phyloP scores from a whole-genome alignment of 345 rosid species.

The Salix exigua region DNA sequence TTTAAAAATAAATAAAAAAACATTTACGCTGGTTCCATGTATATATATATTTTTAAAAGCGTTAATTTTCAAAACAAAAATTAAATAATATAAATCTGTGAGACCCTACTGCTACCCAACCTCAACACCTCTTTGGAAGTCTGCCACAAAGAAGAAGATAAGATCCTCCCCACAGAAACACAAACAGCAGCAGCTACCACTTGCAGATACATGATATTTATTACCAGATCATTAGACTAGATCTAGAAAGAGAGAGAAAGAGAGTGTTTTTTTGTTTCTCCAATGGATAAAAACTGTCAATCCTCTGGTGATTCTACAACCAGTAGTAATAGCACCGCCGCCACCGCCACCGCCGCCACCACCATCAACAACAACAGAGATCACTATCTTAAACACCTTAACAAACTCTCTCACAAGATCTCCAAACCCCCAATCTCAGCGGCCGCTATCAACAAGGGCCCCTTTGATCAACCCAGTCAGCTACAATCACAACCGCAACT shows the following conservation, averaged over 20 bases:
- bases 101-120: not conserved
- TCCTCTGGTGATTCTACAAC: conserved; percentile 45
- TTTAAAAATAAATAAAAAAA: too few relatives aligned
- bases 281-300: conserved; percentile 59
- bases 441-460: conserved; percentile 28
- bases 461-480: conserved; percentile 30
- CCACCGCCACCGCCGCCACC: not conserved
- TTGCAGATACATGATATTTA: not conserved
- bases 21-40: too few relatives aligned
- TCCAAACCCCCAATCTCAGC: conserved; percentile 42
- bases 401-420: conserved; percentile 81
- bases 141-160: not conserved
- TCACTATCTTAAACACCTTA: conserved; percentile 57
- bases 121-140: not conserved
- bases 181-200: not conserved
- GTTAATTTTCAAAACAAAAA: too few relatives aligned
- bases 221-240: conserved; percentile 5
- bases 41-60: too few relatives aligned
- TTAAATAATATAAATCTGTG: not conserved
- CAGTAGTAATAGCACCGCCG: conserved; percentile 24
- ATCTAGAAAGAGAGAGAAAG: conserved; percentile 1
- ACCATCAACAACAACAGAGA: not conserved
- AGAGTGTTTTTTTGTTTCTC: not conserved
- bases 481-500: not conserved
- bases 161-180: not conserved